A percentile compares a stretch with the other conserved stretches of the same genome.
These are phyloP conservation scores for Phellopilus nigrolimitatus DNA, from an alignment of 1,284 basidiomycete species.

Conservation along the genomic window DNA sequence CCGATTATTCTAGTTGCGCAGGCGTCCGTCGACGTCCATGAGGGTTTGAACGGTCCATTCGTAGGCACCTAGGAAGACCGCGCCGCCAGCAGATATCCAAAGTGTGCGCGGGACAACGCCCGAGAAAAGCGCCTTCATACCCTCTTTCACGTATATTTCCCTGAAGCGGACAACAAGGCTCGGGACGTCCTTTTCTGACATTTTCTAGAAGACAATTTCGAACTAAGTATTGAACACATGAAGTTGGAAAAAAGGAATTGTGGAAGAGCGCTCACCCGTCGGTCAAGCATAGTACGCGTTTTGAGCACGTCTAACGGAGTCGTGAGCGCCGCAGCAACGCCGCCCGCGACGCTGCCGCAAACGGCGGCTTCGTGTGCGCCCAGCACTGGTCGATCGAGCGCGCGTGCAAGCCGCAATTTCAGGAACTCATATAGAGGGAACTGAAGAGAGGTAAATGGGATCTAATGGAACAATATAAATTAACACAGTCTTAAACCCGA, in stretches of 20 bases:
- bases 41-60: slow-evolving; percentile 55
- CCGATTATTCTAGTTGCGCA: background rate
- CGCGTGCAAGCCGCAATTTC: slow-evolving; percentile 61
- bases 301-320: slow-evolving; percentile 97
- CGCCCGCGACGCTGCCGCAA: slow-evolving; percentile 91
- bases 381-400: slow-evolving; percentile 50
- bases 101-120: slow-evolving; percentile 89
- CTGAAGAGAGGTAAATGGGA: slow-evolving; percentile 96
- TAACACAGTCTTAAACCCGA: too few relatives aligned
- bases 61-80: slow-evolving; percentile 94
- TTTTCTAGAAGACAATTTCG: slow-evolving; percentile 33
- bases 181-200: slow-evolving; percentile 45
- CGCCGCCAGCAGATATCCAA: slow-evolving; percentile 96
- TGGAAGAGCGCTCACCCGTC: slow-evolving; percentile 49
- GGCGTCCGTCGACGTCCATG: slow-evolving; percentile 14
- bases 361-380: slow-evolving; percentile 83
- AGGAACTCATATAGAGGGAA: slow-evolving; percentile 95
- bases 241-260: slow-evolving; percentile 6
- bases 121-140: slow-evolving; percentile 72
- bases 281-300: slow-evolving; percentile 95
- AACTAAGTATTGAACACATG: background rate
- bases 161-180: slow-evolving; percentile 52
- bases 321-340: slow-evolving; percentile 83
- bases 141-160: slow-evolving; percentile 73
- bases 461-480: slow-evolving; percentile 48